These are phyloP conservation scores for Margaritispora aquatica DNA, from an alignment of 495 filamentous ascomycete genomes.

Conservation along the genomic window DNA sequence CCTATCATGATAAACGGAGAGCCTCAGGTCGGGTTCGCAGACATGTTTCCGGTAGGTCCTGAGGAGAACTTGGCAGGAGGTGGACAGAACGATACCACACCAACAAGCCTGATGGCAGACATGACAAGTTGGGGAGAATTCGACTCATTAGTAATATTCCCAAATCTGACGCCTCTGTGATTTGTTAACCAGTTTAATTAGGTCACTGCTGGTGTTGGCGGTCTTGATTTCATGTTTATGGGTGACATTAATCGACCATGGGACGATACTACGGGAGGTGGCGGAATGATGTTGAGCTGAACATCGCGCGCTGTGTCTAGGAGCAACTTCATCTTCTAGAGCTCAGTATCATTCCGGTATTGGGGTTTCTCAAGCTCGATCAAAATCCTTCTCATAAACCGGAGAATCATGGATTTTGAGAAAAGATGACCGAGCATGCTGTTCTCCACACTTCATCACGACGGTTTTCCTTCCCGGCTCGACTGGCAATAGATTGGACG, in stretches of 20 bases:
- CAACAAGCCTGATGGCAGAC: constrained; percentile 10
- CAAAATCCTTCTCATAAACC: too few species aligned
- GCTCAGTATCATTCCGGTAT: too few species aligned
- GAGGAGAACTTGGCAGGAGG: not conserved
- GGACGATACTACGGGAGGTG: not conserved
- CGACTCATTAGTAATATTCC: constrained; percentile 1
- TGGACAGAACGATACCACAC: not conserved
- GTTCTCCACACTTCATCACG: too few species aligned
- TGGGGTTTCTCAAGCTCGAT: too few species aligned
- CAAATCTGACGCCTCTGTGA: not conserved
- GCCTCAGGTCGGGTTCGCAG: not conserved
- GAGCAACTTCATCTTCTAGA: too few species aligned
- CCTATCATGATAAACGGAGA: not conserved
- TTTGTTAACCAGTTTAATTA: too few species aligned
- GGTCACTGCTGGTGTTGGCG: constrained; percentile 7
- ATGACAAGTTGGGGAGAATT: constrained; percentile 10
- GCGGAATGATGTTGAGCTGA: not conserved
- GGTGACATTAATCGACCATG: constrained; percentile 4
- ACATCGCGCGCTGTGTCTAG: too few species aligned
- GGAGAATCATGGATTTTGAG: too few species aligned
- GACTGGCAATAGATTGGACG: too few species aligned
- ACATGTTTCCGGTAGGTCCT: not conserved
- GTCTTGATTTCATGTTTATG: constrained; percentile 7
- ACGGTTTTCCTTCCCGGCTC: too few species aligned
- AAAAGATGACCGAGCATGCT: too few species aligned